Percentiles rank a stretch among this genome's conserved stretches.
These are phyloP conservation scores for Helotiales sp. DNA, from an alignment of 2,329 filamentous ascomycete genomes.

Conservation along the genomic window DNA sequence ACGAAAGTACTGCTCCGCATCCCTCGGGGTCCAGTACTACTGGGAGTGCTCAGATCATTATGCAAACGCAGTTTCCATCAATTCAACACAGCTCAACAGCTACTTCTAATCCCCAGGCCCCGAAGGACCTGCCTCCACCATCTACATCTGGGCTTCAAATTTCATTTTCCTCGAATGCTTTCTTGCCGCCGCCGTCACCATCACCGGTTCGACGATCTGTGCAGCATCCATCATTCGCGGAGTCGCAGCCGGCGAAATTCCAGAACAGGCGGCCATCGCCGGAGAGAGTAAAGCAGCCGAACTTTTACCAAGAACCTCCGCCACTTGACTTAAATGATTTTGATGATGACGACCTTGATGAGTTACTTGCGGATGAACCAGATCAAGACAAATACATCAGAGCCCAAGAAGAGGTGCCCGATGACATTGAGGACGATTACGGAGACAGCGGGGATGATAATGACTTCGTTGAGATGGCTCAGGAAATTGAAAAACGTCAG, in stretches of 20 bases:
- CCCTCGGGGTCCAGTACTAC: conserved; percentile 32
- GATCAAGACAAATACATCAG: conserved; percentile 22
- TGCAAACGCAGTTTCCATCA: conserved; percentile 40
- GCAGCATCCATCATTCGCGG: background rate
- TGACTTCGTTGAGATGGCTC: conserved; percentile 48
- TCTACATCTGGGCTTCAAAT: conserved; percentile 6
- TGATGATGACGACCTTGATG: conserved; percentile 36
- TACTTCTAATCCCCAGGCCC: background rate
- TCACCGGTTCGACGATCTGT: conserved; percentile 16
- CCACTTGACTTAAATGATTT: conserved; percentile 32
- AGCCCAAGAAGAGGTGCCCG: conserved; percentile 5
- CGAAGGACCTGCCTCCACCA: background rate
- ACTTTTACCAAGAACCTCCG: conserved; percentile 30
- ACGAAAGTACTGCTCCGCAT: conserved; percentile 14
- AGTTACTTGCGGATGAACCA: conserved; percentile 37
- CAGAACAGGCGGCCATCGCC: background rate
- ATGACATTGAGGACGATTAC: conserved; percentile 25
- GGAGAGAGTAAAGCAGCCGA: conserved; percentile 26
- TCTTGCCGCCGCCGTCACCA: conserved; percentile 14
- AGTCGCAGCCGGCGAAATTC: background rate
- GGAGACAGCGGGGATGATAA: conserved; percentile 28
- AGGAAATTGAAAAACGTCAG: conserved; percentile 48
- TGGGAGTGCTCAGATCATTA: conserved; percentile 39
- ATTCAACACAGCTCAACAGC: background rate
- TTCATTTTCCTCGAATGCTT: background rate